Base-by-base conservation (phyloP, 805 yeast species). In the Wickerhamiella sergipiensis region DNA sequence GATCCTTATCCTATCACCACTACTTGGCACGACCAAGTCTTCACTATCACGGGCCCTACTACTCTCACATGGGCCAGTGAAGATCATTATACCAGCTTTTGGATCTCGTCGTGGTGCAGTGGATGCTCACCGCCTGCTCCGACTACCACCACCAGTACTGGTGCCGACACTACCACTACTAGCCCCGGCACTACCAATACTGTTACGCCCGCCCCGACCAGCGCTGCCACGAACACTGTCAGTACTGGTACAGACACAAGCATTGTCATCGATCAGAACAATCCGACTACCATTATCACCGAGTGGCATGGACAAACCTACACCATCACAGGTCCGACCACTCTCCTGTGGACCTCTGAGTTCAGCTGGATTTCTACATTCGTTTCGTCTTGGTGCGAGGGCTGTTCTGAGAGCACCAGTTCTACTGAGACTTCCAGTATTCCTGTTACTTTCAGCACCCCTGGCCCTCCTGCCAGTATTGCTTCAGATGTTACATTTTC, bases 21-120 rank as follows among this genome's bases (percentile, higher is more conserved):
- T 22, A 23, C 33, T 13, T 43, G 31, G 33, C 45, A 43, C 17
- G 45, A 33, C 6, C 19, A 43, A 24, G 33, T 23, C 18, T 43
- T 23, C 19, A 43, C 45, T n/a, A 24, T 43, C 31, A 43, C 45
- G 17, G 45, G 45, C 7, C 33, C 45, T 23, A 43, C 45, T n/a
- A 43, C 45, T 10, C 45, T 43, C 9, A 7, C 19, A 6, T 43
- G 45, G 45, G 45, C 22, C 19, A 17, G 19, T 15, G 31, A 6
- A 3, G 19, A 9, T n/a, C 22, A 33, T 24, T 7, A 18, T 13
- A 36, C 19, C 3, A 36, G 40, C 15, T 15, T 2, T n/a, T 36
- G 19, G 40, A 13, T n/a, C 19, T 36, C 33, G 33, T 29, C 33
- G 33, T 29, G 33, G 33, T 29, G 33, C 33, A 29, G 33, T 12